Base-by-base conservation (phyloP, 805 yeast genomes). In the Starmerella gropengiesseri region DNA sequence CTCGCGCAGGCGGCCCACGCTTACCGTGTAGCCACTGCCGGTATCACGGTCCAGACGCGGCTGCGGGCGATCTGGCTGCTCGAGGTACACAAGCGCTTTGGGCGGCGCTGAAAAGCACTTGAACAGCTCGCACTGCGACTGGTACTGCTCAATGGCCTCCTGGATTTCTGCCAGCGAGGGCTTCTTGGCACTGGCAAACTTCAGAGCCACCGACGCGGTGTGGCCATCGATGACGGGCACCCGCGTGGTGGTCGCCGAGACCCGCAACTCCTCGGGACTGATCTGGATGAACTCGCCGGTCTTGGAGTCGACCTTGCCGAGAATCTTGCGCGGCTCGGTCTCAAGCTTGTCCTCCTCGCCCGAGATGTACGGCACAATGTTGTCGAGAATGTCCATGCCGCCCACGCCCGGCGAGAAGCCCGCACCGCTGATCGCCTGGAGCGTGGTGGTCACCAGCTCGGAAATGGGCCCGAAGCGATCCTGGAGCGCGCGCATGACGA, bases 331-430 rank as follows among this genome's bases (percentile, higher is more conserved):
- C 42, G 97, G 86, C 69, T 91, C 98, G 93, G 94, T 86, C 66
- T 91, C 98, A 55, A 91, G 84, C 68, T 91, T 91, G 55, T 91
- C 98, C 67, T 91, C 98, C 66, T 91, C 98, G 35, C 97, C 96
- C 51, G 86, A 71, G 59, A 91, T 91, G 71, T 69, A 91, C 31
- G 98, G 98, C 43, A 91, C 85, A 53, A 91, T 73, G 66, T 91
- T 91, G 66, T 91, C 98, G 55, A 91, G 71, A 43, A 89, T 77
- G 60, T 91, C 97, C 64, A 91, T 87, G 51, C 94, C 91, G 18
- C 95, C 77, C 44, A 87, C 94, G 62, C 98, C 98, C 38, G 98
- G 98, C 8, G 95, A 82, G 62, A 83, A 91, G 3, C 98, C 98
- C 18, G 94, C 98, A 55, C 98, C 98, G 4, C 97, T 87, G 51